Base-by-base conservation (phyloP, 345 rosid species). In the Euclidium syriacum region DNA sequence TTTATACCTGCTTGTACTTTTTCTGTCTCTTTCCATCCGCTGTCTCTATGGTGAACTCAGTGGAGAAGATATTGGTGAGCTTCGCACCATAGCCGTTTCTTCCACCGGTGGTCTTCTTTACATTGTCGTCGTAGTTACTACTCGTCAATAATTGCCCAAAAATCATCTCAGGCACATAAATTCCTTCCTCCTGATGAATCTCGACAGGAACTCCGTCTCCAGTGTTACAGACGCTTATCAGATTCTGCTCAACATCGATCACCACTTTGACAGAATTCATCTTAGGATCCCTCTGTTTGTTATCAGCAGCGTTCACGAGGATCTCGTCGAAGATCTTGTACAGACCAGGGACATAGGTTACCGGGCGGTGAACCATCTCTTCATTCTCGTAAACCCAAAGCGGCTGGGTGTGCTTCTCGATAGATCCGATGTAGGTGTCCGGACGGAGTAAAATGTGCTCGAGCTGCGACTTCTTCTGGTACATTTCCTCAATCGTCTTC, bases 401-500 rank as follows among this genome's bases (percentile, higher is more conserved):
- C 4, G 55, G 60, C 32, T 90, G 99, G 3, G 83, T 77, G 57
- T 90, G 99, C 66, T 94, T 88, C 82, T 94, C 99, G 54, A 90
- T 81, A 9, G 99, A 94, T 19, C 99, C 99, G 66, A 94, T 77
- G 80, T 94, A 94, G 29, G 97, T 90, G 73, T 94, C 99, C 0
- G 99, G 97, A 10, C 99, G 95, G 65, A 94, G 97, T 29, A 94
- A 78, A 71, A 94, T 94, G 76, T 94, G 99, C 73, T 95, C 99
- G 1, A 95, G 84, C 83, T 95, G 99, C n/a, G 86, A 67, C 64
- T 95, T 95, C 82, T 95, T 95, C 85, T 95, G 99, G 84, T 95
- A 95, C 68, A 81, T 83, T 61, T 95, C 86, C 52, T 95, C 97
- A 7, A 95, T 88, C 6, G 96, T 87, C 77, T 86, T 95, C 61